A percentile compares a stretch with the other conserved stretches of the same genome.
Evolutionary conservation across 805 yeast genomes (phyloP).

Genomic region (Torulaspora microellipsoides): DNA sequence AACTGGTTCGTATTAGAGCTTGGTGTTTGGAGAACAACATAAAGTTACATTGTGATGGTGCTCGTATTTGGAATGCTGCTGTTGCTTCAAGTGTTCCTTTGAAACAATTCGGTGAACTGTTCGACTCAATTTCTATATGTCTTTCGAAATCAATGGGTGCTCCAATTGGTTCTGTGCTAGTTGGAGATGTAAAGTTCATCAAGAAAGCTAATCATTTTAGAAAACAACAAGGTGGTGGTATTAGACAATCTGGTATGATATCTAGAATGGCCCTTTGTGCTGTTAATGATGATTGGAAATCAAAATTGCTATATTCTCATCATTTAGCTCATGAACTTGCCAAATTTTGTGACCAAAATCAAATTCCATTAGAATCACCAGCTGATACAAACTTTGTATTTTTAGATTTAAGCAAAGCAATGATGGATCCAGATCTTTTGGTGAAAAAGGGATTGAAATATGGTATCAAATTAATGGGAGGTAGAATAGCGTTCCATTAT

Average conservation of each 20-base stretch:
- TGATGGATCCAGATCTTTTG: slow-evolving; percentile 53
- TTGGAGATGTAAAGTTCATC: slow-evolving; percentile 57
- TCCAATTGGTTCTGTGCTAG: slow-evolving; percentile 86
- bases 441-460: slow-evolving; percentile 52
- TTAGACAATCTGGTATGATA: slow-evolving; percentile 81
- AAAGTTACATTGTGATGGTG: slow-evolving; percentile 84
- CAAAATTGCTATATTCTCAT: slow-evolving; percentile 46
- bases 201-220: slow-evolving; percentile 76
- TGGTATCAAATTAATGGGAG: slow-evolving; percentile 62
- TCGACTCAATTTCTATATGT: slow-evolving; percentile 88
- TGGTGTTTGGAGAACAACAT: slow-evolving; percentile 62
- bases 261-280: slow-evolving; percentile 79
- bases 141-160: slow-evolving; percentile 89
- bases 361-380: slow-evolving; percentile 63
- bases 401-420: slow-evolving; percentile 50
- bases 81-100: slow-evolving; percentile 60
- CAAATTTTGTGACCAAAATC: slow-evolving; percentile 46
- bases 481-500: slow-evolving; percentile 77
- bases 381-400: slow-evolving; percentile 82
- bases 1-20: slow-evolving; percentile 60
- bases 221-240: slow-evolving; percentile 91
- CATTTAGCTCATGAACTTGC: slow-evolving; percentile 48
- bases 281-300: slow-evolving; percentile 64
- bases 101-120: slow-evolving; percentile 64
- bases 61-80: slow-evolving; percentile 91